Conservation (phyloP, 805 yeast genomes). For the Ogataea polymorpha region DNA sequence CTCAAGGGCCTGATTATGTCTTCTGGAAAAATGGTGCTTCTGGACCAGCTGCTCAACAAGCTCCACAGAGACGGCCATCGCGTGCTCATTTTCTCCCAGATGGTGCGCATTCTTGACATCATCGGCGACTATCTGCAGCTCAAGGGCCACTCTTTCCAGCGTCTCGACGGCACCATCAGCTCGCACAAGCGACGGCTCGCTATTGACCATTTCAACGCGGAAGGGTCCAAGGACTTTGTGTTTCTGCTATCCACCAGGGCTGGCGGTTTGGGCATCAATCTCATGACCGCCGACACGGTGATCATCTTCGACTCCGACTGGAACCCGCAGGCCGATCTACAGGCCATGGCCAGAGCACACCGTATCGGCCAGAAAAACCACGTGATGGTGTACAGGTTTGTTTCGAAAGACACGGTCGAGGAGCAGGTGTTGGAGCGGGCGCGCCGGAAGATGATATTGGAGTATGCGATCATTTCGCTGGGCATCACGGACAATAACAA, state of each 20-base stretch:
- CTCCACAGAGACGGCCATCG: slow-evolving; percentile 92
- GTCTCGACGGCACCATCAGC: slow-evolving; percentile 96
- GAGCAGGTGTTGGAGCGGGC: slow-evolving; percentile 97
- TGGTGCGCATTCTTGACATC: slow-evolving; percentile 95
- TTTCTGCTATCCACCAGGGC: slow-evolving; percentile 93
- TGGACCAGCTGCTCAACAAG: slow-evolving; percentile 83
- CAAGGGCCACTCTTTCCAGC: slow-evolving; percentile 83
- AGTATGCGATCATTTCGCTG: slow-evolving; percentile 92
- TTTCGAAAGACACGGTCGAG: slow-evolving; percentile 97
- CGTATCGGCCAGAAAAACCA: slow-evolving; percentile 99
- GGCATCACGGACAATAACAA: slow-evolving; percentile 81
- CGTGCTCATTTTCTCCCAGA: slow-evolving; percentile 91
- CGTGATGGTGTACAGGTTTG: slow-evolving; percentile 95
- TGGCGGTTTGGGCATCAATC: slow-evolving; percentile 96
- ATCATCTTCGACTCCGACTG: slow-evolving; percentile 97
- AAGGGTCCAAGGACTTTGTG: slow-evolving; percentile 87
- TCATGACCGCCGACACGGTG: slow-evolving; percentile 99
- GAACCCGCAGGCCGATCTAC: slow-evolving; percentile 99
- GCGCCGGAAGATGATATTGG: slow-evolving; percentile 95
- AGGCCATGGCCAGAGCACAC: slow-evolving; percentile 99
- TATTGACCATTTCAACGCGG: slow-evolving; percentile 94
- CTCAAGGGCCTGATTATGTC: slow-evolving; percentile 94
- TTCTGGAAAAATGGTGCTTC: slow-evolving; percentile 95
- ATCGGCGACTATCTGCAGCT: slow-evolving; percentile 88
- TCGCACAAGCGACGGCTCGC: slow-evolving; percentile 91